Evolutionary conservation across 1,284 basidiomycete genomes (phyloP).

Genomic region (Moesziomyces antarcticus): DNA sequence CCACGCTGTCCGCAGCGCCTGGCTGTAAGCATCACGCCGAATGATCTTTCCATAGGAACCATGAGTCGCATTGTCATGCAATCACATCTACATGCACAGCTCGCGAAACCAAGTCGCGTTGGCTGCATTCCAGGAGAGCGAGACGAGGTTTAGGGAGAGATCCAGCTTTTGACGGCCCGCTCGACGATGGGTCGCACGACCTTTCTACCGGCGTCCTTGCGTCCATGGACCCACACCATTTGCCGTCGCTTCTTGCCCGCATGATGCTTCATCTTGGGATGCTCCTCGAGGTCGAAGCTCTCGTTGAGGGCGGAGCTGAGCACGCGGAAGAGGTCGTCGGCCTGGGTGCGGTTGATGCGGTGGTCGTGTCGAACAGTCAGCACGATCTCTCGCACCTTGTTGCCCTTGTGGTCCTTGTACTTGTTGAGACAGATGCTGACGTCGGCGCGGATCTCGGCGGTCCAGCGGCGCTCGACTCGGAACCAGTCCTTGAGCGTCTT

Average conservation of each 20-base stretch:
- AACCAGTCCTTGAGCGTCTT: slow-evolving; percentile 62
- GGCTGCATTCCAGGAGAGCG: no score
- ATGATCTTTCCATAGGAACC: background rate
- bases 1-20: background rate
- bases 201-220: slow-evolving; percentile 48
- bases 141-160: slow-evolving; percentile 7
- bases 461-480: slow-evolving; percentile 54
- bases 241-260: slow-evolving; percentile 10
- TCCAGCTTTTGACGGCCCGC: slow-evolving; percentile 51
- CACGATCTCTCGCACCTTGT: slow-evolving; percentile 52
- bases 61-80: background rate
- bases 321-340: slow-evolving; percentile 47
- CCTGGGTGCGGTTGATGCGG: slow-evolving; percentile 34
- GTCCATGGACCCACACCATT: slow-evolving; percentile 53
- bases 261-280: slow-evolving; percentile 13
- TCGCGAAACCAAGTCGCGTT: background rate
- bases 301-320: slow-evolving; percentile 33
- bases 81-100: background rate
- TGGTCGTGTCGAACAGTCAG: slow-evolving; percentile 50
- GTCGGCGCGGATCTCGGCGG: slow-evolving; percentile 56
- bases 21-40: background rate
- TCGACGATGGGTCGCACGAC: slow-evolving; percentile 60
- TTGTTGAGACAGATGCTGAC: slow-evolving; percentile 53
- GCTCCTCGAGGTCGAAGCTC: slow-evolving; percentile 18
- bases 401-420: slow-evolving; percentile 32